phyloP scores from a whole-genome alignment of 2,329 filamentous ascomycete genomes.

The Emydomyces testavorans region DNA sequence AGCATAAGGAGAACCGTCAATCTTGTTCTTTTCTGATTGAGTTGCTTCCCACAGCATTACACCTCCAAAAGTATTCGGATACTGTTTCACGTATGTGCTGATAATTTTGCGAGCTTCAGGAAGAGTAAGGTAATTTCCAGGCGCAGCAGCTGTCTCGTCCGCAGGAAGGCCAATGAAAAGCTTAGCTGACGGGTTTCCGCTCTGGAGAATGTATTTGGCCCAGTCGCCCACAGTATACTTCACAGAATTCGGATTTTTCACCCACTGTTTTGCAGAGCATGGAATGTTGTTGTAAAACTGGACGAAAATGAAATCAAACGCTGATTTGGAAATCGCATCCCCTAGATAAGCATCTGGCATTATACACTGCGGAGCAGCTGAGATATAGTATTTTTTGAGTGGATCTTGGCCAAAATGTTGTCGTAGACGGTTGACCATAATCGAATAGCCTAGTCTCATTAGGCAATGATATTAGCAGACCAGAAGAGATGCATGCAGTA shows the following conservation, averaged over 20 bases:
- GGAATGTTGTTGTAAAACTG: constrained; percentile 46
- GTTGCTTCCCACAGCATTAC: constrained; percentile 39
- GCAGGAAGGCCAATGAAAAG: constrained; percentile 44
- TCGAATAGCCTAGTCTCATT: constrained; percentile 32
- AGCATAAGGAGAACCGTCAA: constrained; percentile 14
- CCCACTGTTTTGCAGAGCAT: constrained; percentile 41
- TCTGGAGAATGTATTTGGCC: constrained; percentile 29
- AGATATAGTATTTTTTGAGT: constrained; percentile 38
- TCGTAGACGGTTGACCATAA: constrained; percentile 40
- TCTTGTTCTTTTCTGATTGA: constrained; percentile 16
- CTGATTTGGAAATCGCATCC: constrained; percentile 34
- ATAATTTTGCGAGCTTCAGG: constrained; percentile 38
- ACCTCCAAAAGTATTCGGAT: constrained; percentile 42
- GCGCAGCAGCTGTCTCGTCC: constrained; percentile 22
- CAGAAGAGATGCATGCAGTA: background rate
- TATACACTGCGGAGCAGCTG: constrained; percentile 43
- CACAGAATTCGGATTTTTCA: constrained; percentile 23
- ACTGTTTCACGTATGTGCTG: constrained; percentile 31
- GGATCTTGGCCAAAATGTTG: constrained; percentile 28
- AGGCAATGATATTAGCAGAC: background rate
- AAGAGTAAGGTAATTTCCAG: constrained; percentile 38
- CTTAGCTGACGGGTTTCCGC: constrained; percentile 37
- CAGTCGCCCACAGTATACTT: constrained; percentile 40
- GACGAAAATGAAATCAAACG: constrained; percentile 45
- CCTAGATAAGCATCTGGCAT: constrained; percentile 39